A percentile compares a stretch with the other conserved stretches of the same genome.
phyloP scores from a whole-genome alignment of 345 rosid genomes.

The Pistacia atlantica region DNA sequence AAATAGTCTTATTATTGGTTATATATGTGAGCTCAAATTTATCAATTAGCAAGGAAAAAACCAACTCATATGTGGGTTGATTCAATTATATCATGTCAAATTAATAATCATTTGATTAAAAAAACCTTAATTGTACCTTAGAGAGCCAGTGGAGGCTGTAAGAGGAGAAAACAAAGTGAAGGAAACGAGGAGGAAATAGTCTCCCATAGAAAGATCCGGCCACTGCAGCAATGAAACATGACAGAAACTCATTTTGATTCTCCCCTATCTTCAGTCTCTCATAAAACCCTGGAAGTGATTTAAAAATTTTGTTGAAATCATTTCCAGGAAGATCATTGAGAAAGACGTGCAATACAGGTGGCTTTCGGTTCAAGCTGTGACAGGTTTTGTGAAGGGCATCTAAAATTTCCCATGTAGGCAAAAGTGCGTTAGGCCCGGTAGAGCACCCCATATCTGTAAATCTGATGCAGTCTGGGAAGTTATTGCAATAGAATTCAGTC shows the following conservation, averaged over 20 bases:
- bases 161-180: constrained; percentile 28
- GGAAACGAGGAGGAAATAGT: constrained; percentile 22
- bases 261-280: constrained; percentile 10
- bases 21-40: too few species aligned
- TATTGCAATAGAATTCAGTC: not conserved
- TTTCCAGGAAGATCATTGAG: constrained; percentile 31
- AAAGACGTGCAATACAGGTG: constrained; percentile 9
- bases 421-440: not conserved
- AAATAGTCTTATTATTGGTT: too few species aligned
- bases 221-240: constrained; percentile 23
- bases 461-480: constrained; percentile 9
- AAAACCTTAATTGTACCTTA: not conserved
- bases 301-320: constrained; percentile 26
- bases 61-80: too few species aligned
- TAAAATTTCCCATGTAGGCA: constrained; percentile 6
- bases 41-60: too few species aligned
- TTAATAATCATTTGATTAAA: not conserved
- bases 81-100: too few species aligned
- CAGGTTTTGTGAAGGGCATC: not conserved
- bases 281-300: constrained; percentile 18
- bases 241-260: not conserved
- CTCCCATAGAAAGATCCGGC: constrained; percentile 30
- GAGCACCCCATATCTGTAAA: constrained; percentile 21
- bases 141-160: constrained; percentile 27
- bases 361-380: not conserved